Evolutionary conservation across 139 green algal genomes (phyloP), one percentile per base, ranked within the genome.

Genomic region (Chlorokybus atmophyticus): DNA sequence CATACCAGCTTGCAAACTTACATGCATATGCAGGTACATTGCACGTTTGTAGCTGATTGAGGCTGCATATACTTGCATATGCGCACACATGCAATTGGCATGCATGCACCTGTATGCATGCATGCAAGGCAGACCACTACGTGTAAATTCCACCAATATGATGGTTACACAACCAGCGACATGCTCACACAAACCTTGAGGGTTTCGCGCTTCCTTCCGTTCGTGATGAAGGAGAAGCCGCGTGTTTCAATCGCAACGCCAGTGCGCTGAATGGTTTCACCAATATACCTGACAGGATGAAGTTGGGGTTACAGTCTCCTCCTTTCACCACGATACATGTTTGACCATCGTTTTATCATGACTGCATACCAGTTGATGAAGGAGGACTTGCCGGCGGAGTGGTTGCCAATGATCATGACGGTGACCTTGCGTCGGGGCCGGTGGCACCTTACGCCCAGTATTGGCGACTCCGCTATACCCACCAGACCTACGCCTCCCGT

Each of bases 351-450:
- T n/a, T n/a, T n/a, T n/a, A 44, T 44, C 10, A 44, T 14, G 10
- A 14, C 35, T 14, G 10, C 35, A 44, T 80, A 82, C 78, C 79
- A 86, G 64, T 86, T 86, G 52, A 86, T 80, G 60, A 86, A 84
- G 0, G 42, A 71, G 3, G 63, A 78, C 62, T 86, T 86, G 30
- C 79, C 79, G 5, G 79, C 76, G 6, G 50, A 69, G 59, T 86
- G 79, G 55, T 86, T 86, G 1, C 79, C 79, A 0, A 84, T 69
- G 50, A 86, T 82, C 79, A 86, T 81, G 1, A 80, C 67, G 35
- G 40, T 70, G n/a, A 64, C 48, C 19, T 70, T 83, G 61, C 79
- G 81, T 25, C 78, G 65, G 4, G 78, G 78, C 59, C 79, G 76
- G n/a, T 64, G 59, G 19, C 77, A 62, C 27, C 67, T 32, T 55